These are phyloP conservation scores for Elaeis oleifera DNA, from an alignment of 202 grass and related monocot genomes.

Conservation along the genomic window DNA sequence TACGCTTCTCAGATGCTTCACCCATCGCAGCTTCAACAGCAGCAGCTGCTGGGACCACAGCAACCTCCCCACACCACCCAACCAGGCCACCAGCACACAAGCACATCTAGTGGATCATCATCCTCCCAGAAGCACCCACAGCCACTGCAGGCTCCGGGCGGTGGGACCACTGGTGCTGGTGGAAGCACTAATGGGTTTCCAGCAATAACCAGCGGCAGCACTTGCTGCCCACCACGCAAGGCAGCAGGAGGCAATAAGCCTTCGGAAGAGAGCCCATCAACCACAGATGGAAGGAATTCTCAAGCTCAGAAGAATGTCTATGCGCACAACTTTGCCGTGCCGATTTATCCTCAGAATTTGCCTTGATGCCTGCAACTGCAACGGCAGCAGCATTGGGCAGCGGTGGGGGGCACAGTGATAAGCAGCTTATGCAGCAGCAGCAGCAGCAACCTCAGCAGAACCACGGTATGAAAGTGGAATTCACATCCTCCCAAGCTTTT, in stretches of 20 bases:
- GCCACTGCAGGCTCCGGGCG: slow-evolving; percentile 43
- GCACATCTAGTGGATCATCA: slow-evolving; percentile 39
- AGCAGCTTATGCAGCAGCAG: slow-evolving; percentile 46
- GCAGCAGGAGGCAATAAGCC: slow-evolving; percentile 50
- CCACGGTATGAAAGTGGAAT: slow-evolving; percentile 66
- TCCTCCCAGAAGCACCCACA: slow-evolving; percentile 86
- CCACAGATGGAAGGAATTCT: slow-evolving; percentile 37
- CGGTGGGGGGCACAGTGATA: slow-evolving; percentile 44
- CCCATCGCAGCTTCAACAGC: slow-evolving; percentile 40
- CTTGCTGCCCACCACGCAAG: slow-evolving; percentile 37
- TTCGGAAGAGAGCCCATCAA: slow-evolving; percentile 29
- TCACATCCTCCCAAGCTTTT: slow-evolving; percentile 70
- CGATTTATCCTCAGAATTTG: slow-evolving; percentile 57
- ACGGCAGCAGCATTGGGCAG: slow-evolving; percentile 22
- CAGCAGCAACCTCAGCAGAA: slow-evolving; percentile 40
- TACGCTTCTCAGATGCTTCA: slow-evolving; percentile 80
- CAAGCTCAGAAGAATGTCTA: slow-evolving; percentile 51
- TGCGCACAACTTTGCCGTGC: slow-evolving; percentile 54
- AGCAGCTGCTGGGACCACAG: slow-evolving; percentile 23
- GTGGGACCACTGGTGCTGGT: slow-evolving; percentile 32
- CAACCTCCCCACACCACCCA: slow-evolving; percentile 16
- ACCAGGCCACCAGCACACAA: slow-evolving; percentile 50
- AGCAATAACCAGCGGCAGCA: slow-evolving; percentile 37
- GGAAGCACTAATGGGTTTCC: slow-evolving; percentile 41
- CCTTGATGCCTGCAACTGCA: slow-evolving; percentile 43